phyloP scores from a whole-genome alignment of 495 filamentous ascomycete species.

The Podospora pseudocomata region DNA sequence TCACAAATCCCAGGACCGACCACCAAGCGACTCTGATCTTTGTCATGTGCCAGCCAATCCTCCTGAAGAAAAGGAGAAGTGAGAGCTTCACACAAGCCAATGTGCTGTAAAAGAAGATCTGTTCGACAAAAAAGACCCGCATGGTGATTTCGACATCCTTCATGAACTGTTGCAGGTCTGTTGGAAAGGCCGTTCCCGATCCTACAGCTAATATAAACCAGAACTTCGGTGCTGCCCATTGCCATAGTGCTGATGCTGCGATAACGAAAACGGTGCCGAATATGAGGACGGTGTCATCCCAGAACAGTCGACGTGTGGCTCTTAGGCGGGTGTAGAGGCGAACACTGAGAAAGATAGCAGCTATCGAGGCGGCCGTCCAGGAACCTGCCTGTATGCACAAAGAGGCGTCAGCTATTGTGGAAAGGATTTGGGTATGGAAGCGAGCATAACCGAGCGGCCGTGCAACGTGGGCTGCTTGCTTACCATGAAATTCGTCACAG shows the following conservation, averaged over 20 bases:
- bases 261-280: background rate
- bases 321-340: slow-evolving; percentile 1
- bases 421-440: background rate
- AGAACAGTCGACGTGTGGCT: background rate
- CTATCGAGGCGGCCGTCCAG: background rate
- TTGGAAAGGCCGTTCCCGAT: background rate
- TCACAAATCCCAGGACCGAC: background rate
- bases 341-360: background rate
- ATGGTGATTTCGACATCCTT: slow-evolving; percentile 2
- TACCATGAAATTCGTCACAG: background rate
- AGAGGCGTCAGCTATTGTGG: background rate
- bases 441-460: background rate
- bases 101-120: background rate
- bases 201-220: background rate
- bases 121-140: background rate
- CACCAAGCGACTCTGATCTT: background rate
- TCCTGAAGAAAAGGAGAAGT: slow-evolving; percentile 1
- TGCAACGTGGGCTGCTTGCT: background rate
- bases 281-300: background rate
- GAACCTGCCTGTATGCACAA: slow-evolving; percentile 3
- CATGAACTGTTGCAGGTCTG: background rate
- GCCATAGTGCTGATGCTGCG: background rate
- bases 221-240: slow-evolving; percentile 1
- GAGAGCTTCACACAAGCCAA: slow-evolving; percentile 1
- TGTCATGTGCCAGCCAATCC: background rate